These are phyloP conservation scores for Scenedesmus sp. DNA, from an alignment of 163 green algal species.

Conservation along the genomic window DNA sequence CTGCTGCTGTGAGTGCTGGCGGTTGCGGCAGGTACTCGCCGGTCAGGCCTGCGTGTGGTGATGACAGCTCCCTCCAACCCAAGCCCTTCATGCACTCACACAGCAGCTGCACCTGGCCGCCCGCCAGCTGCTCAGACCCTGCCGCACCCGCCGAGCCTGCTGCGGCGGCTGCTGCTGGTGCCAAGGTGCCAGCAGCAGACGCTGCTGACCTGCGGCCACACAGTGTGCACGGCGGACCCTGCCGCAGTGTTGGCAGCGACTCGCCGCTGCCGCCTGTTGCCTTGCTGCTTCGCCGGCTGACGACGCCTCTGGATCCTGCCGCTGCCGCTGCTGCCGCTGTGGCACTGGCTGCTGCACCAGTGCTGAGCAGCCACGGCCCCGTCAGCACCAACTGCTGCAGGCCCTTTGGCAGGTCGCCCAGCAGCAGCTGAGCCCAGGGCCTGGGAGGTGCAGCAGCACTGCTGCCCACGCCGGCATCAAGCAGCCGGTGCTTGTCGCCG, in stretches of 20 bases:
- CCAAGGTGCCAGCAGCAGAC: neutral
- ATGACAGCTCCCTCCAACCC: neutral
- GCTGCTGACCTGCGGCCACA: neutral
- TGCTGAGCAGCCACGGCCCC: conserved; percentile 16
- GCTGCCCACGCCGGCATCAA: neutral
- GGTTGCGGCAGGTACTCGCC: neutral
- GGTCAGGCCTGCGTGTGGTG: neutral
- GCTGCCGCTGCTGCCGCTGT: neutral
- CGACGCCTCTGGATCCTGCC: neutral
- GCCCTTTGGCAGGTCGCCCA: neutral
- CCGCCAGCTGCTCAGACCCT: neutral
- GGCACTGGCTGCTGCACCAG: neutral
- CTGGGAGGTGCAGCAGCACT: neutral
- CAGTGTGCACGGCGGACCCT: neutral
- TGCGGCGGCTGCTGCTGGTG: neutral
- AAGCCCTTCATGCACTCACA: conserved; percentile 18
- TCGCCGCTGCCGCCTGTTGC: neutral
- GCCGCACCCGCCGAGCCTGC: neutral
- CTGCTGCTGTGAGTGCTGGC: neutral
- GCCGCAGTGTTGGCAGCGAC: too few relatives aligned
- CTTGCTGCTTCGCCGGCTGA: neutral
- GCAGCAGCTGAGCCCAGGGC: neutral
- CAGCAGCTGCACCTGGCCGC: neutral
- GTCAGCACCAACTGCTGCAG: conserved; percentile 22
- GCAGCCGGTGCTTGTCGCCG: neutral